Conservation (phyloP, 2,329 filamentous ascomycete species). For the Tolypocladium pustulatum region DNA sequence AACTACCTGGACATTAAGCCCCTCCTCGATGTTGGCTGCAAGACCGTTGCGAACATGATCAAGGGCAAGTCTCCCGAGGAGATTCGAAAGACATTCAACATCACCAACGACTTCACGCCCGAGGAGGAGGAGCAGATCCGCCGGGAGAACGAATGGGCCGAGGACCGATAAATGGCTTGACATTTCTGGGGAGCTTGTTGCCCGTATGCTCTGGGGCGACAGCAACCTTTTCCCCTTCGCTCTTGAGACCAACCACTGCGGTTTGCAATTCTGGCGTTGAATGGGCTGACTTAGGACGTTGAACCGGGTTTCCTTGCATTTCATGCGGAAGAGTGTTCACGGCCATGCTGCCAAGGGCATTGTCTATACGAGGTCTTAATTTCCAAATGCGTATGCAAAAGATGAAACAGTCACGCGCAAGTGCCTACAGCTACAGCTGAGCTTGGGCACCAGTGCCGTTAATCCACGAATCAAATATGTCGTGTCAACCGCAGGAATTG, state of each 20-base stretch:
- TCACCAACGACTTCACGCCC: slow-evolving; percentile 97
- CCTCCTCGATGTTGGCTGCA: slow-evolving; percentile 94
- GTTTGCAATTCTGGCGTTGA: slow-evolving; percentile 9
- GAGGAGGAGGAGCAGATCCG: slow-evolving; percentile 98
- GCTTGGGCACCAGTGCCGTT: background rate
- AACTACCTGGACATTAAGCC: slow-evolving; percentile 99
- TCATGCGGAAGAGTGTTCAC: background rate
- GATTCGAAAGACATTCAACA: slow-evolving; percentile 99
- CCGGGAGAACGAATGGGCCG: slow-evolving; percentile 84
- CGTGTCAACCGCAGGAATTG: background rate
- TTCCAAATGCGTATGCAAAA: background rate
- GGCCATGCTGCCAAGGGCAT: background rate
- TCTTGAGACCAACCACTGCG: background rate
- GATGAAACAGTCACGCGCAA: background rate
- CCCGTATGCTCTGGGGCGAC: background rate
- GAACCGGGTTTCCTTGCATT: slow-evolving; percentile 5
- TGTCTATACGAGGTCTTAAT: background rate
- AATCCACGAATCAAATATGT: background rate
- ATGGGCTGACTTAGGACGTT: slow-evolving; percentile 5
- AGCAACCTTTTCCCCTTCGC: background rate
- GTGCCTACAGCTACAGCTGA: background rate
- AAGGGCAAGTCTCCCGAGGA: slow-evolving; percentile 99
- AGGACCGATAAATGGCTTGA: slow-evolving; percentile 53
- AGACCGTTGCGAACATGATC: slow-evolving; percentile 99
- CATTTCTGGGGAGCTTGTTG: background rate